These are phyloP conservation scores for Nakaseomyces glabratus DNA, from an alignment of 1,139 yeast species.

Conservation along the genomic window DNA sequence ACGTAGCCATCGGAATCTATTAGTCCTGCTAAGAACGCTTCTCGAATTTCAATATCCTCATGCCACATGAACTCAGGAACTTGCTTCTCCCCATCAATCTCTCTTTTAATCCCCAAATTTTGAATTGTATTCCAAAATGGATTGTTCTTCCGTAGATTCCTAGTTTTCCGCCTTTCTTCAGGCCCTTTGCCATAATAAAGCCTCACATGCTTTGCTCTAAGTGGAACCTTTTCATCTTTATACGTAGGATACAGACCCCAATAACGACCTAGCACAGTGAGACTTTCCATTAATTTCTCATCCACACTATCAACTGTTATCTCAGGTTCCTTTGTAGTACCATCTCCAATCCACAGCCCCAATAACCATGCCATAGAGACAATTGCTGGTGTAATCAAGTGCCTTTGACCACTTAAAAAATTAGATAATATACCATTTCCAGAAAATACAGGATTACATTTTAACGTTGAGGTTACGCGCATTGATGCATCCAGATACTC, in stretches of 20 bases:
- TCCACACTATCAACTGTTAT: slow-evolving; percentile 29
- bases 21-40: slow-evolving; percentile 37
- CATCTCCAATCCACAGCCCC: slow-evolving; percentile 28
- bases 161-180: slow-evolving; percentile 13
- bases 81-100: slow-evolving; percentile 19
- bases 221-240: slow-evolving; percentile 16
- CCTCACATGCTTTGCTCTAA: slow-evolving; percentile 24
- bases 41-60: slow-evolving; percentile 33
- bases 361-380: slow-evolving; percentile 31
- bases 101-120: slow-evolving; percentile 17
- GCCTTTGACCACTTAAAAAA: slow-evolving; percentile 20
- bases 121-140: slow-evolving; percentile 23
- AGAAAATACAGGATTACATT: slow-evolving; percentile 31
- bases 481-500: slow-evolving; percentile 24
- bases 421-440: slow-evolving; percentile 28
- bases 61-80: slow-evolving; percentile 25
- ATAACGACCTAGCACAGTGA: slow-evolving; percentile 17
- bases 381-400: slow-evolving; percentile 18
- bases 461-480: slow-evolving; percentile 28
- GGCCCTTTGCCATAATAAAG: slow-evolving; percentile 17
- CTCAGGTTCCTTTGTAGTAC: slow-evolving; percentile 22
- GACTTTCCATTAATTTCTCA: slow-evolving; percentile 15
- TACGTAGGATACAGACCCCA: slow-evolving; percentile 24
- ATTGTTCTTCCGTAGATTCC: slow-evolving; percentile 19
- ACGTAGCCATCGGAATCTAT: slow-evolving; percentile 36